Evolutionary conservation across 2,329 filamentous ascomycete genomes (phyloP).

Genomic region (Albophoma yamanashiensis): DNA sequence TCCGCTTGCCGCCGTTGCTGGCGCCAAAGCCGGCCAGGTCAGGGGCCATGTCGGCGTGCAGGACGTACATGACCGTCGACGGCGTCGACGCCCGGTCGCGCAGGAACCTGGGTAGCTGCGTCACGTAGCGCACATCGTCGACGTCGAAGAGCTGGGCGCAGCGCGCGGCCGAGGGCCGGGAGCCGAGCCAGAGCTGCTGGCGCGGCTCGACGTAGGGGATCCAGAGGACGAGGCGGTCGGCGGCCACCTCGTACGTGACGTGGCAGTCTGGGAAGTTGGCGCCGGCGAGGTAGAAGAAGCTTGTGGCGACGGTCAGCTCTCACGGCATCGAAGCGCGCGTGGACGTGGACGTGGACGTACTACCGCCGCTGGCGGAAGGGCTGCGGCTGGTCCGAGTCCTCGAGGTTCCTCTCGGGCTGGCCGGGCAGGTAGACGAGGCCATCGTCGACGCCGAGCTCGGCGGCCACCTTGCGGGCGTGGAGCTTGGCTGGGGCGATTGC

Average conservation of each 20-base stretch:
- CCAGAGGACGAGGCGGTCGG: conserved; percentile 59
- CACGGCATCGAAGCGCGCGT: background rate
- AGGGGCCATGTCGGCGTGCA: conserved; percentile 35
- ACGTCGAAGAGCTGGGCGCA: conserved; percentile 55
- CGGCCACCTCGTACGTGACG: conserved; percentile 45
- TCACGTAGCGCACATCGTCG: conserved; percentile 55
- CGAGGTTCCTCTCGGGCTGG: conserved; percentile 37
- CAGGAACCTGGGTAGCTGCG: conserved; percentile 39
- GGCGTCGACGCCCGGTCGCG: conserved; percentile 23
- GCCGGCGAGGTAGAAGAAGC: conserved; percentile 50
- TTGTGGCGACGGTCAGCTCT: conserved; percentile 10
- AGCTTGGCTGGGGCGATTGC: conserved; percentile 33
- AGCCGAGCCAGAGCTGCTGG: conserved; percentile 53
- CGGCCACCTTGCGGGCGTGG: conserved; percentile 46
- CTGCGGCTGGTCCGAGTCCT: conserved; percentile 48
- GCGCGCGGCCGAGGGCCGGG: conserved; percentile 48
- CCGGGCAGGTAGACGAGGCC: conserved; percentile 48
- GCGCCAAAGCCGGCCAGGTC: conserved; percentile 6
- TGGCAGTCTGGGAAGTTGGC: conserved; percentile 42
- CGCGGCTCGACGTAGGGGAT: conserved; percentile 57
- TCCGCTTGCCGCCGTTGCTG: background rate
- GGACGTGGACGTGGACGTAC: conserved; percentile 24
- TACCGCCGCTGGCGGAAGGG: conserved; percentile 48
- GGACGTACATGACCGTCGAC: conserved; percentile 27
- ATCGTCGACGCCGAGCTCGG: conserved; percentile 34